A percentile compares a stretch with the other conserved stretches of the same genome.
phyloP scores from a whole-genome alignment of 306 rosid genomes.

The Gillenia trifoliata region DNA sequence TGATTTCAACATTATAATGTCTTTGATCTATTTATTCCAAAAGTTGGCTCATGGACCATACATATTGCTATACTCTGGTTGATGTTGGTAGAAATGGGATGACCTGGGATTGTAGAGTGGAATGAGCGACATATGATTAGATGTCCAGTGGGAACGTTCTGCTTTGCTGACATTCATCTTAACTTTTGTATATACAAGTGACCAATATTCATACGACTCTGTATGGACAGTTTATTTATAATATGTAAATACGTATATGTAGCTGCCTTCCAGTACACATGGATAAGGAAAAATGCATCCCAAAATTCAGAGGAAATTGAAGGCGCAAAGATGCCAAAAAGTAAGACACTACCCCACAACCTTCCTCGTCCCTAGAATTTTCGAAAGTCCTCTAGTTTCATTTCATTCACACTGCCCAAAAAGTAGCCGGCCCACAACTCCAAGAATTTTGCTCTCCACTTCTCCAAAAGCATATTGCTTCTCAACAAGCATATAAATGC shows the following conservation, averaged over 20 bases:
- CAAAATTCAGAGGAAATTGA: background rate
- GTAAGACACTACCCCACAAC: background rate
- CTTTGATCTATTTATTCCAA: background rate
- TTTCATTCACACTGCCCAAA: background rate
- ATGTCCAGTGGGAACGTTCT: background rate
- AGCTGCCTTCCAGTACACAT: background rate
- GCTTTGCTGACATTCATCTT: background rate
- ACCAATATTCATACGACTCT: background rate
- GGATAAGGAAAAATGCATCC: background rate
- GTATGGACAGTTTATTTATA: background rate
- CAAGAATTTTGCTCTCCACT: background rate
- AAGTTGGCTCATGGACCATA: background rate
- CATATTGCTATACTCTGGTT: background rate
- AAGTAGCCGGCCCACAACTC: background rate
- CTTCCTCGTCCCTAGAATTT: background rate
- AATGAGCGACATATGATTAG: background rate
- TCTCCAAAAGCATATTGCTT: background rate
- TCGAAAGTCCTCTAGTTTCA: background rate
- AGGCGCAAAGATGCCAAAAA: background rate
- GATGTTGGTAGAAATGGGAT: background rate
- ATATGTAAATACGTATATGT: background rate
- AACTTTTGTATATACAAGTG: background rate
- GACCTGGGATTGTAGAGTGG: background rate
- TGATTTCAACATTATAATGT: background rate
- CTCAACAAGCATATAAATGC: background rate